Conservation (phyloP, 2,329 filamentous ascomycete species). For the Fusarium multiceps region DNA sequence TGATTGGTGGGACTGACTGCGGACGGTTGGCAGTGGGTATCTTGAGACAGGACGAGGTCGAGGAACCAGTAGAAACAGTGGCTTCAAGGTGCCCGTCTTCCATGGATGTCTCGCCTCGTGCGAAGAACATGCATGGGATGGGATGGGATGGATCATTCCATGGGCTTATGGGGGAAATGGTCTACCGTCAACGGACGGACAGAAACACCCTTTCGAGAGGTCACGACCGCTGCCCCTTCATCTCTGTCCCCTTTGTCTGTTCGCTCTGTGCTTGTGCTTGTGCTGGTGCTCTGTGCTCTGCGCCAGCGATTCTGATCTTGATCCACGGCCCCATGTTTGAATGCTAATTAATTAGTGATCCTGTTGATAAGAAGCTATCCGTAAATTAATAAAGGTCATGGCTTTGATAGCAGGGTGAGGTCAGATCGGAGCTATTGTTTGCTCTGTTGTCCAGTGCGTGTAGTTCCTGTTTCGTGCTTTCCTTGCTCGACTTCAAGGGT, state of each 20-base stretch:
- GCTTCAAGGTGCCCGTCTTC: background rate
- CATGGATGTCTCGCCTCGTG: slow-evolving; percentile 21
- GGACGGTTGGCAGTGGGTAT: slow-evolving; percentile 20
- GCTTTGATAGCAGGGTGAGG: slow-evolving; percentile 1
- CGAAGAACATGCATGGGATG: background rate
- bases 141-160: background rate
- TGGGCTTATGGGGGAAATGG: slow-evolving; percentile 25
- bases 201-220: slow-evolving; percentile 25
- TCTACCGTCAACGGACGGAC: slow-evolving; percentile 15
- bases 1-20: slow-evolving; percentile 31
- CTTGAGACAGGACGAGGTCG: slow-evolving; percentile 27
- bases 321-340: slow-evolving; percentile 11
- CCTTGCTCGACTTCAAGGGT: slow-evolving; percentile 26
- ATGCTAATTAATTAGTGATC: background rate
- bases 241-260: slow-evolving; percentile 18
- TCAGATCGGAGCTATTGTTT: background rate
- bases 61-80: slow-evolving; percentile 25
- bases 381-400: background rate
- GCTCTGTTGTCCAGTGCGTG: background rate
- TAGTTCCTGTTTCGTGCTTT: slow-evolving; percentile 29
- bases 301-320: background rate
- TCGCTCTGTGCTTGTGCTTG: slow-evolving; percentile 1
- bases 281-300: slow-evolving; percentile 4
- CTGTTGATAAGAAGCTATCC: background rate
- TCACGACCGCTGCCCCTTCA: slow-evolving; percentile 35